Conservation (phyloP, 306 rosid genomes). For the Canavalia ensiformis region DNA sequence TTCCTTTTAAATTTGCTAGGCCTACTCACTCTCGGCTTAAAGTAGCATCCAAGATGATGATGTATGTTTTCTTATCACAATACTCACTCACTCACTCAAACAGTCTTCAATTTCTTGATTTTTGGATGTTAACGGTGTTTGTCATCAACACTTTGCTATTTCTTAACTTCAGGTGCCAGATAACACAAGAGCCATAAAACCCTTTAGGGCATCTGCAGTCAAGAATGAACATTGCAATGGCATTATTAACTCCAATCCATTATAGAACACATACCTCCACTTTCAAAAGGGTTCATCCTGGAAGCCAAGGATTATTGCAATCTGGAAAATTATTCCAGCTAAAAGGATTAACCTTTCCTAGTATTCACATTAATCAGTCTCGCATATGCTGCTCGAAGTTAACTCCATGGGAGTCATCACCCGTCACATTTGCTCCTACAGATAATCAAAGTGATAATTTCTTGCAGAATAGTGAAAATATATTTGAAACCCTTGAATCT, state of each 20-base stretch:
- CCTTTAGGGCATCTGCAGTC: conserved; percentile 25
- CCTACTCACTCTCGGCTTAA: conserved; percentile 18
- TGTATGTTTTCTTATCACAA: not conserved
- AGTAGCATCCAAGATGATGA: conserved; percentile 10
- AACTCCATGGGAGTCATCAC: conserved; percentile 79
- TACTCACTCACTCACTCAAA: not conserved
- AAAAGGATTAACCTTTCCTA: conserved; percentile 45
- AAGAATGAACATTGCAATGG: conserved; percentile 56
- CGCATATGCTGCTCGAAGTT: conserved; percentile 65
- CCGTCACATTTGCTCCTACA: conserved; percentile 62
- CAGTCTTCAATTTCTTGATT: not conserved
- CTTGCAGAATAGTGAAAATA: conserved; percentile 58
- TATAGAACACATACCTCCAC: conserved; percentile 45
- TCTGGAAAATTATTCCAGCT: conserved; percentile 52
- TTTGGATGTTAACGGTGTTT: conserved; percentile 1
- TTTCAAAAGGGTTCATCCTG: conserved; percentile 41
- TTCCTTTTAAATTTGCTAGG: conserved; percentile 15
- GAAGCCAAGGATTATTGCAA: conserved; percentile 50
- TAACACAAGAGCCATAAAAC: conserved; percentile 16
- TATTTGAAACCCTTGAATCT: conserved; percentile 70
- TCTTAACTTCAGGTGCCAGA: conserved; percentile 46
- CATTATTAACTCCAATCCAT: conserved; percentile 54
- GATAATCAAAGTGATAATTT: conserved; percentile 55
- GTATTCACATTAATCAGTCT: conserved; percentile 49
- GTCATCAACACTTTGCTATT: conserved; percentile 22